A percentile compares a stretch with the other conserved stretches of the same genome.
phyloP scores from a whole-genome alignment of 2,329 filamentous ascomycete genomes.

The Elsinoe arachidis region DNA sequence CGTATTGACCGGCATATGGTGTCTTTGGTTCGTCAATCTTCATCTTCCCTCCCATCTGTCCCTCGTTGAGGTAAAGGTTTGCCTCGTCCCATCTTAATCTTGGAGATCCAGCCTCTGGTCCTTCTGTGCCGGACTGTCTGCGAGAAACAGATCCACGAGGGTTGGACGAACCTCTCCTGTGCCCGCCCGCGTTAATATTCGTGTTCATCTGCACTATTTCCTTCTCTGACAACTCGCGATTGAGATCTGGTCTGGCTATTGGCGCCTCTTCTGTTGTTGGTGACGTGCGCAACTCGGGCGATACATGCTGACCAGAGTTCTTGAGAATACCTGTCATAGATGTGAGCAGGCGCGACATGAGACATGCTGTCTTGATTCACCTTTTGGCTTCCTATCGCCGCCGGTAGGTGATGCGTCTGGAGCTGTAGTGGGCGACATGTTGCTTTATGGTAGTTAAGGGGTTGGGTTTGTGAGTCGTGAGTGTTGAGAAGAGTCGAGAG shows the following conservation, averaged over 20 bases:
- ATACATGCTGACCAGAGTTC: slow-evolving; percentile 60
- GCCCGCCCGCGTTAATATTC: slow-evolving; percentile 82
- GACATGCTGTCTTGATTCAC: slow-evolving; percentile 3
- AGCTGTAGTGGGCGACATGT: slow-evolving; percentile 1
- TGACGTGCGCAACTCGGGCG: slow-evolving; percentile 36
- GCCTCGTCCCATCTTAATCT: slow-evolving; percentile 97
- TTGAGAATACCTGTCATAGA: slow-evolving; percentile 72
- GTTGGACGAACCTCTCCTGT: slow-evolving; percentile 71
- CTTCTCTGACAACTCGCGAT: slow-evolving; percentile 58
- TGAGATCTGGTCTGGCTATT: slow-evolving; percentile 33
- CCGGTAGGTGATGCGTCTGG: slow-evolving; percentile 7
- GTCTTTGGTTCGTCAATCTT: slow-evolving; percentile 99
- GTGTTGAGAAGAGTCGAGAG: neutral
- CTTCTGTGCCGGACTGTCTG: slow-evolving; percentile 54
- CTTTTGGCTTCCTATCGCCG: slow-evolving; percentile 7
- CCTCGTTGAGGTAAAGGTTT: slow-evolving; percentile 93
- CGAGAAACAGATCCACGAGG: slow-evolving; percentile 60
- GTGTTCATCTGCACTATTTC: slow-evolving; percentile 93
- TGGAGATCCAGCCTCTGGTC: slow-evolving; percentile 53
- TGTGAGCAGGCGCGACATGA: slow-evolving; percentile 8
- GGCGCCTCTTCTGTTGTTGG: slow-evolving; percentile 32
- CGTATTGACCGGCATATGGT: slow-evolving; percentile 86
- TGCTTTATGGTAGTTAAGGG: neutral
- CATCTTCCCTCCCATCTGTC: slow-evolving; percentile 92
- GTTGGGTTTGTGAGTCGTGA: neutral